Evolutionary conservation across 768 basidiomycete genomes (phyloP).

Genomic region (Leccinum boreale): DNA sequence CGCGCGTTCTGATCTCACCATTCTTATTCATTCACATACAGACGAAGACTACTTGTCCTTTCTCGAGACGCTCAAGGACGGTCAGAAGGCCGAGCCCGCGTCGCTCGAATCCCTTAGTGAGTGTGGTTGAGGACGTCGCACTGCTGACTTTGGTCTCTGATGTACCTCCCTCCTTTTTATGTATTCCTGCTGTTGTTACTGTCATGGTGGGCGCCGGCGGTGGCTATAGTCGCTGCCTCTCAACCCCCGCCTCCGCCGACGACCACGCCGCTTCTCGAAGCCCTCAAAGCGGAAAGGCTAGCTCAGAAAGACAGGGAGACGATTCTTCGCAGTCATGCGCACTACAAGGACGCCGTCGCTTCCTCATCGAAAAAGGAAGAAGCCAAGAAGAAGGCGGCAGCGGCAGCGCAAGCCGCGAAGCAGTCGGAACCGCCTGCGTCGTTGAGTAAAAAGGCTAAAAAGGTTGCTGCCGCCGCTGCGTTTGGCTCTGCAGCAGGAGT

Average conservation of each 20-base stretch:
- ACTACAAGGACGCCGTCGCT: slow-evolving; percentile 53
- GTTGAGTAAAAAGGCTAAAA: slow-evolving; percentile 37
- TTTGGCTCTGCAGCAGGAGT: neutral
- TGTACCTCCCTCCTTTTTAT: neutral
- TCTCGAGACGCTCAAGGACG: slow-evolving; percentile 62
- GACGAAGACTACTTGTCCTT: slow-evolving; percentile 86
- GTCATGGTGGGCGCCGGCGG: neutral
- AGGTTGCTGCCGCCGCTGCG: slow-evolving; percentile 22
- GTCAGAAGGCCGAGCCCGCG: slow-evolving; percentile 51
- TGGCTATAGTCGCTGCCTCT: slow-evolving; percentile 56
- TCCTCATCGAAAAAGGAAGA: slow-evolving; percentile 38
- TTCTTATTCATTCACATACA: slow-evolving; percentile 28
- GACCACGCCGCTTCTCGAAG: slow-evolving; percentile 89
- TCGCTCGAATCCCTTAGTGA: slow-evolving; percentile 54
- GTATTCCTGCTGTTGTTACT: neutral
- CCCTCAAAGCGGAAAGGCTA: slow-evolving; percentile 74
- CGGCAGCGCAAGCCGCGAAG: slow-evolving; percentile 25
- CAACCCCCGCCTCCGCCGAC: slow-evolving; percentile 63
- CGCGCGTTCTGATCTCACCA: neutral
- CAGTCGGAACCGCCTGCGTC: slow-evolving; percentile 25
- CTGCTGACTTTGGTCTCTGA: neutral
- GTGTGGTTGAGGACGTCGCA: neutral
- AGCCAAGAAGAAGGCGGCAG: slow-evolving; percentile 32
- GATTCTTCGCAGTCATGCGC: slow-evolving; percentile 68
- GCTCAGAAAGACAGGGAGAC: slow-evolving; percentile 70